phyloP scores from a whole-genome alignment of 805 yeast species.

The Lipomyces orientalis region DNA sequence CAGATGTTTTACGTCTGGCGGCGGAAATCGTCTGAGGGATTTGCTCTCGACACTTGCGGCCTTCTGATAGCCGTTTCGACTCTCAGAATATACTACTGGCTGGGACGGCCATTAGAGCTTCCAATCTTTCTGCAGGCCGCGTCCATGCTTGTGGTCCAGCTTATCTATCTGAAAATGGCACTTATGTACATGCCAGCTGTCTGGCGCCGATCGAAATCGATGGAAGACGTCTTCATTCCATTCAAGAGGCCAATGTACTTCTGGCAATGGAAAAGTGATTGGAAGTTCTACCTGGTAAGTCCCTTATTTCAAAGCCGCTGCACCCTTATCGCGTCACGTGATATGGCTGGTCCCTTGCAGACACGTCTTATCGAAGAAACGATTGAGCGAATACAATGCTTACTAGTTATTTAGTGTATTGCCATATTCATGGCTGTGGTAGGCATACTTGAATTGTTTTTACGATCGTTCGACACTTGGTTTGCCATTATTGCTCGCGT shows the following conservation, averaged over 20 bases:
- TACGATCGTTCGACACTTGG: constrained; percentile 49
- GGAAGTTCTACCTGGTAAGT: constrained; percentile 50
- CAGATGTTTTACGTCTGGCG: constrained; percentile 72
- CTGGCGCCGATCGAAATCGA: constrained; percentile 30
- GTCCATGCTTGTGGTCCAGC: constrained; percentile 84
- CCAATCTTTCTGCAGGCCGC: constrained; percentile 77
- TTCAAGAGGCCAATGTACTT: constrained; percentile 61
- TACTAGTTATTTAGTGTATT: constrained; percentile 53
- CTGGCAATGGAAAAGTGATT: constrained; percentile 84
- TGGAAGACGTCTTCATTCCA: constrained; percentile 33
- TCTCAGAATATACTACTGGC: constrained; percentile 74
- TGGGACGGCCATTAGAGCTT: constrained; percentile 80
- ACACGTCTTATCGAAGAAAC: background rate
- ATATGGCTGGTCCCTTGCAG: background rate
- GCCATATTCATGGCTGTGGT: constrained; percentile 52
- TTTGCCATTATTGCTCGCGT: constrained; percentile 61
- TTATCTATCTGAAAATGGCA: constrained; percentile 65
- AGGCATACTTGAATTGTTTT: constrained; percentile 50
- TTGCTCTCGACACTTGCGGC: constrained; percentile 90
- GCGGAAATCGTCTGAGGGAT: constrained; percentile 72
- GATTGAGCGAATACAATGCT: background rate
- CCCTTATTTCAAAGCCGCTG: background rate
- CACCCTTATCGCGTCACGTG: constrained; percentile 8
- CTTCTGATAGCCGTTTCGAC: constrained; percentile 83
- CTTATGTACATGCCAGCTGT: constrained; percentile 47